Evolutionary conservation across 345 rosid genomes (phyloP), one percentile per base, ranked within the genome.

Genomic region (Eutrema japonicum): DNA sequence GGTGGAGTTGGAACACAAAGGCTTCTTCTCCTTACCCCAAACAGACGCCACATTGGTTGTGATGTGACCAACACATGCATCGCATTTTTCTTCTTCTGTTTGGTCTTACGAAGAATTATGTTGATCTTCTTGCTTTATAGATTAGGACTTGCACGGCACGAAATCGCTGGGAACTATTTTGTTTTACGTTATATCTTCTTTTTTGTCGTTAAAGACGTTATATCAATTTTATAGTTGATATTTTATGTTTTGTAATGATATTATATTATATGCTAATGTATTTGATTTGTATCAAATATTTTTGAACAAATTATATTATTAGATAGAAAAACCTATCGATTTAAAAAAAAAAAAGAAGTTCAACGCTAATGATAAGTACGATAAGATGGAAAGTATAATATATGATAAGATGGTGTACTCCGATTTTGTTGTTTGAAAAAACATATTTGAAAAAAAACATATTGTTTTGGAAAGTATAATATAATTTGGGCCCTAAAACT

Each of bases 1-100:
- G 97, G 83, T 82, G 3, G 93, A 87, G 77, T 73, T 90, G 53
- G 96, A 95, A 74, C 81, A 80, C 72, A 92, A 81, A 79, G 72
- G 80, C 79, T 83, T 94, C 72, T 78, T 69, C 11, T 61, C 75
- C 55, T 66, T 66, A 66, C 46, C 42, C 32, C 2, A 73, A 61
- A 29, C 43, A 3, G 71, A 18, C 0, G 52, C 38, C 29, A 57
- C 59, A 30, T 4, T 40, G 29, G 50, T 56, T 66, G 50, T 5
- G 14, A 48, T 30, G 35, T 66, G 30, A 66, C 10, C 35, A 56
- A 37, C 51, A 73, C 41, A 22, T 22, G 26, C 26, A 30, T 12
- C 14, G 3, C 35, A 27, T n/a, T 13, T 35, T 10, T 16, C 1
- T 13, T 45, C 33, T 56, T 22, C 4, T 55, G 1, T 35, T 51